A percentile compares a stretch with the other conserved stretches of the same genome.
These are phyloP conservation scores for Malassezia yamatoensis DNA, from an alignment of 1,284 basidiomycete genomes.

Conservation along the genomic window DNA sequence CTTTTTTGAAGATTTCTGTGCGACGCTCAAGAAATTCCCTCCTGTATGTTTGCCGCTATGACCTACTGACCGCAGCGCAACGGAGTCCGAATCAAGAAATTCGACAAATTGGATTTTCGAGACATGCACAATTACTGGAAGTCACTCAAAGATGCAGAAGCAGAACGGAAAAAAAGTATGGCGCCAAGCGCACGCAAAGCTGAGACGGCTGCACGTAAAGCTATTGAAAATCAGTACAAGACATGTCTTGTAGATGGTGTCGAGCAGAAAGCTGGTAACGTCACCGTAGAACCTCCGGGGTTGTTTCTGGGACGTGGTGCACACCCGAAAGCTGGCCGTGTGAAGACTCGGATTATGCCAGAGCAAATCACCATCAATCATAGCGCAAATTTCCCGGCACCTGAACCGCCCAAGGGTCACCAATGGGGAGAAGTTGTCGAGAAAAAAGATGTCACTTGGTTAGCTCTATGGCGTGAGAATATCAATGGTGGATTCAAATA, in stretches of 20 bases:
- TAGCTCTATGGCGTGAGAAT: slow-evolving; percentile 46
- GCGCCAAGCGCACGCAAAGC: slow-evolving; percentile 51
- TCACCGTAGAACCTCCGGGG: slow-evolving; percentile 93
- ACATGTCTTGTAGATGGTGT: slow-evolving; percentile 81
- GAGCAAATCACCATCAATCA: slow-evolving; percentile 48
- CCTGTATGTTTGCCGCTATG: slow-evolving; percentile 51
- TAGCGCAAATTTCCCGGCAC: slow-evolving; percentile 37
- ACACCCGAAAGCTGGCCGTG: slow-evolving; percentile 89
- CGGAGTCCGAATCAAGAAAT: slow-evolving; percentile 64
- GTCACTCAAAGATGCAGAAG: slow-evolving; percentile 60
- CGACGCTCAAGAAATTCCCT: slow-evolving; percentile 67
- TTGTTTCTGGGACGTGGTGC: slow-evolving; percentile 95
- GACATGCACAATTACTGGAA: slow-evolving; percentile 82
- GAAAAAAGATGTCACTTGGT: slow-evolving; percentile 45
- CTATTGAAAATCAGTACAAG: slow-evolving; percentile 75
- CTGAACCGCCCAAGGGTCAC: slow-evolving; percentile 38
- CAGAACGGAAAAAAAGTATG: slow-evolving; percentile 81
- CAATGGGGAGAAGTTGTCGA: slow-evolving; percentile 43
- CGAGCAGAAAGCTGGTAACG: slow-evolving; percentile 96
- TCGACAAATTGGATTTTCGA: slow-evolving; percentile 81
- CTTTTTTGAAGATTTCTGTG: slow-evolving; percentile 86
- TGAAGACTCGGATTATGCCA: slow-evolving; percentile 61
- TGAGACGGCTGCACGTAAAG: slow-evolving; percentile 71
- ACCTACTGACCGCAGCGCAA: slow-evolving; percentile 37
- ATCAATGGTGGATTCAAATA: slow-evolving; percentile 46